Conservation (phyloP, 1,139 yeast genomes). For the Geotrichum cucujoidarum region DNA sequence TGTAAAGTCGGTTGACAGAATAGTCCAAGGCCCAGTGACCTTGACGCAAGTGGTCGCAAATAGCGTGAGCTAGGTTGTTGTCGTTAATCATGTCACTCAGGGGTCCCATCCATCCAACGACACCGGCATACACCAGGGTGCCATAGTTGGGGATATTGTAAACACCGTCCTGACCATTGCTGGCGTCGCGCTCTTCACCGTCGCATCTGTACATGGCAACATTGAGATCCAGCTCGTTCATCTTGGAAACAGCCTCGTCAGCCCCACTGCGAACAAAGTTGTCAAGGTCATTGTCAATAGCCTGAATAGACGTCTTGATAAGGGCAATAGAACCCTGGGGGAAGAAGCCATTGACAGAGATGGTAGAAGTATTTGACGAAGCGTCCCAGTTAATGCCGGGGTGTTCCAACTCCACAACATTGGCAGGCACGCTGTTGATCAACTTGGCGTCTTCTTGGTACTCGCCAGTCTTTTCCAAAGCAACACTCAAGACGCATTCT, state of each 20-base stretch:
- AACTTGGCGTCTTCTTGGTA: slow-evolving; percentile 34
- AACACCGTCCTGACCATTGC: slow-evolving; percentile 65
- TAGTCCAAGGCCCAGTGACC: slow-evolving; percentile 92
- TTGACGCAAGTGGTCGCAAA: slow-evolving; percentile 71
- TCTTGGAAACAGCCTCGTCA: slow-evolving; percentile 56
- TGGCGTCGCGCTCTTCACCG: slow-evolving; percentile 79
- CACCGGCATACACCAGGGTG: slow-evolving; percentile 73
- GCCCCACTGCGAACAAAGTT: slow-evolving; percentile 67
- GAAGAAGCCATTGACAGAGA: slow-evolving; percentile 55
- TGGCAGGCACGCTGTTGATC: slow-evolving; percentile 61
- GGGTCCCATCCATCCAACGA: slow-evolving; percentile 86
- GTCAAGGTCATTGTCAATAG: slow-evolving; percentile 60
- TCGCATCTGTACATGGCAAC: slow-evolving; percentile 72
- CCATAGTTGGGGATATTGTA: slow-evolving; percentile 75
- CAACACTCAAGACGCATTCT: slow-evolving; percentile 53
- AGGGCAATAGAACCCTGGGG: slow-evolving; percentile 91
- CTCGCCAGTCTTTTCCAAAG: slow-evolving; percentile 46
- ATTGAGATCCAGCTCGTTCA: slow-evolving; percentile 68
- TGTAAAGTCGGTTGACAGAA: slow-evolving; percentile 55
- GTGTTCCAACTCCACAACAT: slow-evolving; percentile 49
- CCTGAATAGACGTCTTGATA: slow-evolving; percentile 55
- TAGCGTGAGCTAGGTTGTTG: slow-evolving; percentile 78
- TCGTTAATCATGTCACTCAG: slow-evolving; percentile 56
- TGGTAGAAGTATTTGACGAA: slow-evolving; percentile 40
- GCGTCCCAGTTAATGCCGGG: slow-evolving; percentile 47